A percentile compares a stretch with the other conserved stretches of the same genome.
Conservation (phyloP, 441 rosid species). For the Omphalea diandra region DNA sequence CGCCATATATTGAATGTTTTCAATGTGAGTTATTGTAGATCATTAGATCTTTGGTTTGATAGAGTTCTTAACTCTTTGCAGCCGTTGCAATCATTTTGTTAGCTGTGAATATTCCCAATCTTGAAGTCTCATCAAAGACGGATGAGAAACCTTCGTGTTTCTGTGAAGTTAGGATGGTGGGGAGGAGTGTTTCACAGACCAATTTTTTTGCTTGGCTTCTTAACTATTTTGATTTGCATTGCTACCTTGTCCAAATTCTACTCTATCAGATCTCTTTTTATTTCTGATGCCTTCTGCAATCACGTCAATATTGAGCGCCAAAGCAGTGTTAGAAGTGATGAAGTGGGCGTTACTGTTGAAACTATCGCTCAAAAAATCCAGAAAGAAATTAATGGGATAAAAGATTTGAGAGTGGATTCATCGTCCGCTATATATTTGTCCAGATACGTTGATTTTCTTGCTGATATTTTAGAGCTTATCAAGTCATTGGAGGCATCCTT, state of each 20-base stretch:
- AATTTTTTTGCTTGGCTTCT: conserved; percentile 40
- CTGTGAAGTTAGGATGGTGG: conserved; percentile 40
- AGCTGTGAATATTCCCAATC: background rate
- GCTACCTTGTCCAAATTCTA: conserved; percentile 56
- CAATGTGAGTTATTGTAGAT: background rate
- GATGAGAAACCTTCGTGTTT: conserved; percentile 46
- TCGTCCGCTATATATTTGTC: conserved; percentile 30
- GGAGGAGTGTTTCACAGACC: conserved; percentile 37
- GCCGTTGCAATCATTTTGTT: background rate
- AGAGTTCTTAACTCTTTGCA: background rate
- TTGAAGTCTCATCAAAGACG: background rate
- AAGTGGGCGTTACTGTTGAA: conserved; percentile 34
- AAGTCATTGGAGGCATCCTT: conserved; percentile 42
- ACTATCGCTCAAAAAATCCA: conserved; percentile 44
- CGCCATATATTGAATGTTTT: background rate
- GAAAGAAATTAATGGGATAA: conserved; percentile 48
- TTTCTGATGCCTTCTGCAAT: conserved; percentile 49
- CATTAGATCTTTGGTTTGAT: background rate
- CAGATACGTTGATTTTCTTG: conserved; percentile 52
- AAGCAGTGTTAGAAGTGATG: conserved; percentile 27
- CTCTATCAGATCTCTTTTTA: conserved; percentile 47
- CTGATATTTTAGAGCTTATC: conserved; percentile 51
- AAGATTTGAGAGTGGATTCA: conserved; percentile 33
- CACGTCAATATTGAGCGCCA: conserved; percentile 30
- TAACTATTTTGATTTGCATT: conserved; percentile 52